phyloP scores from a whole-genome alignment of 805 yeast species.

The Metschnikowia shivogae region DNA sequence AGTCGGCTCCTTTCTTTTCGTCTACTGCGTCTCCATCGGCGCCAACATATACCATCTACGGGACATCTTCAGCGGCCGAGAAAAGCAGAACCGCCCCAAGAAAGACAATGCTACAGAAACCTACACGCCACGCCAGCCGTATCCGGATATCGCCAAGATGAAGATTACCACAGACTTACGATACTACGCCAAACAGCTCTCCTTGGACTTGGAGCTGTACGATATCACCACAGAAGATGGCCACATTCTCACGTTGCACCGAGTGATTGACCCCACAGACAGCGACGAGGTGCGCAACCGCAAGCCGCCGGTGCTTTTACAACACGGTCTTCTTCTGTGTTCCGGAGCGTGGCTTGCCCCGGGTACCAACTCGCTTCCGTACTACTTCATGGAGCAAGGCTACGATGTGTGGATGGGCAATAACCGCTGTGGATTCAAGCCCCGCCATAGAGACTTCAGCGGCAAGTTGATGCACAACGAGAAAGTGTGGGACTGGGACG shows the following conservation, averaged over 20 bases:
- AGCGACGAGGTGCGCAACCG: conserved; percentile 24
- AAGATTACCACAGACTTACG: conserved; percentile 44
- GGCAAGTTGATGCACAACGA: conserved; percentile 40
- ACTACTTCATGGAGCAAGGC: conserved; percentile 50
- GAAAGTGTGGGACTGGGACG: conserved; percentile 90
- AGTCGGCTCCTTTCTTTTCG: conserved; percentile 28
- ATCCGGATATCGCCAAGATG: conserved; percentile 31
- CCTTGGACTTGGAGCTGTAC: conserved; percentile 55
- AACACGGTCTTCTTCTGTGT: conserved; percentile 87
- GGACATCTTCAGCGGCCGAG: conserved; percentile 28
- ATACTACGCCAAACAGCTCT: conserved; percentile 64
- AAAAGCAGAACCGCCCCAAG: conserved; percentile 25
- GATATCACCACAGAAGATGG: conserved; percentile 76
- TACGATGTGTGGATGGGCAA: conserved; percentile 92
- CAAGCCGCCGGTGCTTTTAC: conserved; percentile 62
- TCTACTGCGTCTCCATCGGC: conserved; percentile 21
- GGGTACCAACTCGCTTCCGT: conserved; percentile 76
- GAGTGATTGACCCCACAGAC: conserved; percentile 50
- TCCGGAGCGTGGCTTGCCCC: conserved; percentile 80
- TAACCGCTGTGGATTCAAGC: conserved; percentile 81
- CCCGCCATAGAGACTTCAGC: conserved; percentile 46
- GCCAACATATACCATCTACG: conserved; percentile 30
- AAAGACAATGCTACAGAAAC: conserved; percentile 18
- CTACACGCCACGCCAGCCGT: conserved; percentile 32
- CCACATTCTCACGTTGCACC: conserved; percentile 60